Conservation (phyloP, 1,284 basidiomycete genomes). For the Dichomitus squalens region DNA sequence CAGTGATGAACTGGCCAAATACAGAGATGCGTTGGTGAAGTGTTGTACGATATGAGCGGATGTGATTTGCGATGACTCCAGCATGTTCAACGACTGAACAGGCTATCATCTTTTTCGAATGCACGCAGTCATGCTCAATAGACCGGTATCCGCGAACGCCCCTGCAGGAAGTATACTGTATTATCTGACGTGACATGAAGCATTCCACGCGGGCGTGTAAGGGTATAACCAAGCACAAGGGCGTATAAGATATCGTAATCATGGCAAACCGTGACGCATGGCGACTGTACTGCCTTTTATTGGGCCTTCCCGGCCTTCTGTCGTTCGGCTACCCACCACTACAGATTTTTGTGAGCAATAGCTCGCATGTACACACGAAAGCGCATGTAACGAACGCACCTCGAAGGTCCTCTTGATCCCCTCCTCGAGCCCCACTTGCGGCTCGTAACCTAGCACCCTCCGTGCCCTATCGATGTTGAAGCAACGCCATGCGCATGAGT, state of each 20-base stretch:
- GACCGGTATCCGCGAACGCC: background rate
- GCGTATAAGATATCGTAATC: conserved; percentile 11
- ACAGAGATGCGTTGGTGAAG: background rate
- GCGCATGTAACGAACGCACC: conserved; percentile 42
- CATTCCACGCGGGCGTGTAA: conserved; percentile 9
- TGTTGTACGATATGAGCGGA: background rate
- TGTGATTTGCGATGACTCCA: background rate
- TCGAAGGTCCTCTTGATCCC: conserved; percentile 82
- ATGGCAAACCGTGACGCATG: conserved; percentile 3
- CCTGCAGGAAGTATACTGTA: conserved; percentile 2
- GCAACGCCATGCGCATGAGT: conserved; percentile 76
- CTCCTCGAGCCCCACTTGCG: conserved; percentile 87
- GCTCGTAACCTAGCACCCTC: conserved; percentile 91
- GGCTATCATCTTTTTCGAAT: too few species aligned
- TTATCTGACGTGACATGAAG: conserved; percentile 13
- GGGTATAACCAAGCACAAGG: conserved; percentile 15
- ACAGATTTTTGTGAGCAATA: background rate
- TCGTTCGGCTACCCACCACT: conserved; percentile 29
- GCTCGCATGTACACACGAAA: background rate
- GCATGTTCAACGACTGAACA: too few species aligned
- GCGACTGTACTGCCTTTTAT: conserved; percentile 14
- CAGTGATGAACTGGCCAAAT: conserved; percentile 3
- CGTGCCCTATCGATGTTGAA: conserved; percentile 97
- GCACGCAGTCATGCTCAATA: too few species aligned
- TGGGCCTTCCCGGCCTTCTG: conserved; percentile 24